phyloP scores from a whole-genome alignment of 306 rosid species.

The Malus sieversii region DNA sequence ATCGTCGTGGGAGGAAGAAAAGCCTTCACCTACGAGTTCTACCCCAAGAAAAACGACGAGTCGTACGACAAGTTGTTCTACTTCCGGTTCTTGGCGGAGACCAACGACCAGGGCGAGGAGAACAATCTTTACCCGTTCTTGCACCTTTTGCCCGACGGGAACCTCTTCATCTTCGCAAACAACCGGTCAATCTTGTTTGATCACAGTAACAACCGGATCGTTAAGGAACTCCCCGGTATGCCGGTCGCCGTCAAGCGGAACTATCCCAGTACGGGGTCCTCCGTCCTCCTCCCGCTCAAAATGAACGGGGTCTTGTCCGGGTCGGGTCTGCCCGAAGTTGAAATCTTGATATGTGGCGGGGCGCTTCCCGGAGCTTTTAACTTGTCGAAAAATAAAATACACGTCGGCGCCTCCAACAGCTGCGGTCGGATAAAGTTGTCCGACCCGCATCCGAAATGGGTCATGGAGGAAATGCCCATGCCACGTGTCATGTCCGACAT shows the following conservation, averaged over 20 bases:
- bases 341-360: constrained; percentile 73
- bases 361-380: constrained; percentile 45
- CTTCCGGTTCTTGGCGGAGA: constrained; percentile 43
- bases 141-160: constrained; percentile 65
- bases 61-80: neutral
- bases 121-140: constrained; percentile 84
- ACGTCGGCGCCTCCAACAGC: constrained; percentile 36
- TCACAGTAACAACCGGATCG: constrained; percentile 16
- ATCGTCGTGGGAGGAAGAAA: constrained; percentile 55
- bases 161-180: constrained; percentile 72
- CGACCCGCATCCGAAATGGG: constrained; percentile 52
- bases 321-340: constrained; percentile 27
- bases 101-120: constrained; percentile 48
- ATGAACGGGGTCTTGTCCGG: neutral
- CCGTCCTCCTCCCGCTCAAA: constrained; percentile 52
- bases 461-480: constrained; percentile 54
- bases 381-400: constrained; percentile 14
- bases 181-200: constrained; percentile 45
- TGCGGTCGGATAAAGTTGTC: constrained; percentile 52
- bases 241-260: constrained; percentile 51
- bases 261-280: constrained; percentile 79
- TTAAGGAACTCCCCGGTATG: constrained; percentile 35
- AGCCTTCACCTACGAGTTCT: constrained; percentile 52
- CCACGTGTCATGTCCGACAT: constrained; percentile 71
- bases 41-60: constrained; percentile 27